Conservation (phyloP, 306 rosid genomes). For the Acmispon strigosus region DNA sequence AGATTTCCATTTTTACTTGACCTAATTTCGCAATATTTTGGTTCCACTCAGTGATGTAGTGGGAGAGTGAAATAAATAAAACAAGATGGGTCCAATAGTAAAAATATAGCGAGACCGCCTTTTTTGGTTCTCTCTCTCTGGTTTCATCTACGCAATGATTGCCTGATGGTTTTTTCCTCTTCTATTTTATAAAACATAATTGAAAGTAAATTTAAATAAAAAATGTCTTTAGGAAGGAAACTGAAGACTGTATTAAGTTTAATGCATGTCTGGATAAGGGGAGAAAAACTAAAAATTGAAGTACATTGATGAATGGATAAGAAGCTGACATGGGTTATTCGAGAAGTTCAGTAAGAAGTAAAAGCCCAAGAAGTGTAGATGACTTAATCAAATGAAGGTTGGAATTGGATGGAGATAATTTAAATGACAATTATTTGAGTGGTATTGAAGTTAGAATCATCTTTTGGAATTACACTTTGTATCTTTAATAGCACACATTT, state of each 20-base stretch:
- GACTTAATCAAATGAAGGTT: not conserved
- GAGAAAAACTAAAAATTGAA: not conserved
- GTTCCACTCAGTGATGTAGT: not conserved
- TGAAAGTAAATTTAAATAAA: not conserved
- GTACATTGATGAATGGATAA: not conserved
- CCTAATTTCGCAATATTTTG: not conserved
- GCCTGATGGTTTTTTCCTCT: not conserved
- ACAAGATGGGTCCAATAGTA: not conserved
- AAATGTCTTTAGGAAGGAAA: not conserved
- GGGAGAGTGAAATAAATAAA: not conserved
- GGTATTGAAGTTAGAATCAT: not conserved
- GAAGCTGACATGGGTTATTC: slow-evolving; percentile 13
- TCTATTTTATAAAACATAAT: not conserved
- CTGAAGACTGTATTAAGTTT: not conserved
- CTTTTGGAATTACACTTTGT: not conserved
- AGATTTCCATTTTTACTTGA: not conserved
- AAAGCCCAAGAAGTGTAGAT: slow-evolving; percentile 7
- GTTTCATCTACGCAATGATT: not conserved
- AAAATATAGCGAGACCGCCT: not conserved
- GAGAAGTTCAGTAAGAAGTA: not conserved
- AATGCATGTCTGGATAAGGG: not conserved
- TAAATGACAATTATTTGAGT: not conserved
- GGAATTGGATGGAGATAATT: not conserved
- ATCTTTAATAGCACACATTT: not conserved
- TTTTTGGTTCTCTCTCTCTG: not conserved